Percentiles rank a stretch among this genome's conserved stretches.
Conservation (phyloP, 1,284 basidiomycete genomes). For the Pseudozyma sp. region DNA sequence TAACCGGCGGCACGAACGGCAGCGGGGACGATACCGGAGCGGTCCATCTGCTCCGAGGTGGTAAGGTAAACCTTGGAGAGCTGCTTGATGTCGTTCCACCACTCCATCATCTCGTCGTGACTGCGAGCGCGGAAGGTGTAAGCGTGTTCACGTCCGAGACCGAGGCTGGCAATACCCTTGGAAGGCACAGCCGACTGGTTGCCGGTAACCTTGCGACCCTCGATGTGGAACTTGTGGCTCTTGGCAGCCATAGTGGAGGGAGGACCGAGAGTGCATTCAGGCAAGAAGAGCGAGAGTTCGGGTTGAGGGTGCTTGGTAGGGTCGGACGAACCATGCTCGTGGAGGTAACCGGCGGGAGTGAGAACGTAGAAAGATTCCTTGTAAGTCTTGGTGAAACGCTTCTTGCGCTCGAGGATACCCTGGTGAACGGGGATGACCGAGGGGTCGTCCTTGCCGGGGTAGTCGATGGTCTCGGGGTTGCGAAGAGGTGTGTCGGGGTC, state of each 20-base stretch:
- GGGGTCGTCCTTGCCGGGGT: conserved; percentile 94
- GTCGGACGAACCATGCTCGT: conserved; percentile 88
- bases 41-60: conserved; percentile 91
- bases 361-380: conserved; percentile 84
- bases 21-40: conserved; percentile 90
- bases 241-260: conserved; percentile 79
- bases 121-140: conserved; percentile 92
- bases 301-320: conserved; percentile 76
- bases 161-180: conserved; percentile 73
- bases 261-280: conserved; percentile 94
- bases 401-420: conserved; percentile 94
- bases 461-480: conserved; percentile 76
- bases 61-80: conserved; percentile 95
- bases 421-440: conserved; percentile 88
- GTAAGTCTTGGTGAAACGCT: conserved; percentile 92
- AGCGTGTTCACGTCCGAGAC: conserved; percentile 74
- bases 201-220: conserved; percentile 81
- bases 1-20: conserved; percentile 91
- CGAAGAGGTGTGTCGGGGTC: conserved; percentile 88
- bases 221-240: conserved; percentile 97
- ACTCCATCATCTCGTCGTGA: conserved; percentile 99
- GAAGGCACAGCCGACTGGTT: conserved; percentile 77
- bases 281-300: conserved; percentile 89
- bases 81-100: conserved; percentile 99
- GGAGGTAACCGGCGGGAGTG: conserved; percentile 93